Conservation (phyloP, 192 early-diverging fungal genomes). For the Backusella mclennaniae region DNA sequence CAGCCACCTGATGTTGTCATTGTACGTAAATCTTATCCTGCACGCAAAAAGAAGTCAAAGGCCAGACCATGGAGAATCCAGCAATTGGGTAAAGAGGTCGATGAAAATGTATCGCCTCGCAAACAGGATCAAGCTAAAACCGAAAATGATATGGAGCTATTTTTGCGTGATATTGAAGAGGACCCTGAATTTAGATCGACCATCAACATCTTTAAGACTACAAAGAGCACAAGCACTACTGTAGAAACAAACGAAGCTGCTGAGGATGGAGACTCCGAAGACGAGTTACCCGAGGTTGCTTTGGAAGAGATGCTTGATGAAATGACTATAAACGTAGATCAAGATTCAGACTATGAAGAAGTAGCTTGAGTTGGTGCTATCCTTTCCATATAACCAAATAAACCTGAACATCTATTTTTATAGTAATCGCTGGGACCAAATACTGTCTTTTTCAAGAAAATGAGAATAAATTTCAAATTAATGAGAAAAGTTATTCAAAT, state of each 20-base stretch:
- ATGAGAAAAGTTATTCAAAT: too few relatives aligned
- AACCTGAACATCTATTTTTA: too few relatives aligned
- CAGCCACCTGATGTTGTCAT: constrained; percentile 88
- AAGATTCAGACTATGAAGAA: neutral
- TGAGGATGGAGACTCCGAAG: constrained; percentile 46
- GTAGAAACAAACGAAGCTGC: constrained; percentile 24
- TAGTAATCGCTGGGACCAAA: too few relatives aligned
- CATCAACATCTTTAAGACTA: constrained; percentile 89
- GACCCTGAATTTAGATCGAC: constrained; percentile 94
- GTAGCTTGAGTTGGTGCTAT: neutral
- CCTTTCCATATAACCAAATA: too few relatives aligned
- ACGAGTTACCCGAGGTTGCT: constrained; percentile 89
- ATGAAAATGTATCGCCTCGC: constrained; percentile 65
- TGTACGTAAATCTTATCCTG: constrained; percentile 90
- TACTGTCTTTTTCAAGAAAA: too few relatives aligned
- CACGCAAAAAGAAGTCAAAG: constrained; percentile 84
- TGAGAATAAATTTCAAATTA: too few relatives aligned
- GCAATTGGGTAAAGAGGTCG: constrained; percentile 84
- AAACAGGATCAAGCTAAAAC: constrained; percentile 76
- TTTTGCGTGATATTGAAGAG: constrained; percentile 98
- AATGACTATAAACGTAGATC: constrained; percentile 39
- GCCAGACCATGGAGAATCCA: constrained; percentile 89
- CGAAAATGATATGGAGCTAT: constrained; percentile 91
- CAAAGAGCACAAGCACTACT: constrained; percentile 15
- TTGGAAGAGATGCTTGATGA: constrained; percentile 94